A percentile compares a stretch with the other conserved stretches of the same genome.
phyloP scores from a whole-genome alignment of 1,284 basidiomycete genomes.

The Earliella scabrosa region DNA sequence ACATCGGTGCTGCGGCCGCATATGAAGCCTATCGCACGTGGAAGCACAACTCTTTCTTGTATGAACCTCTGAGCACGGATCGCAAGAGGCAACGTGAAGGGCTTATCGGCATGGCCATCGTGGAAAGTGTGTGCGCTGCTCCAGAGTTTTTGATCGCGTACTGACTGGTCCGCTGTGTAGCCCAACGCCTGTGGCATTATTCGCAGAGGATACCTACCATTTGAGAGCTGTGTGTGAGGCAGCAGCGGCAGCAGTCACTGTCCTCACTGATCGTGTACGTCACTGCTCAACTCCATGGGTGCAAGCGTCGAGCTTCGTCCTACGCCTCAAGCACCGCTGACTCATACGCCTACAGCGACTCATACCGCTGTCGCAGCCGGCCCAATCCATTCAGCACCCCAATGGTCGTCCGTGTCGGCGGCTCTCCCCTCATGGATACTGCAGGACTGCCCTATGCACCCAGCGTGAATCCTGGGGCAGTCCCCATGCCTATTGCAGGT shows the following conservation, averaged over 20 bases:
- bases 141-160: too few relatives aligned
- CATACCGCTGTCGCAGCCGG: conserved; percentile 19
- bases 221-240: conserved; percentile 18
- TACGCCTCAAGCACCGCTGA: conserved; percentile 14
- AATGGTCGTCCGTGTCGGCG: conserved; percentile 19
- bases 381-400: conserved; percentile 21
- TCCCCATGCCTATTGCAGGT: conserved; percentile 20
- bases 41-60: conserved; percentile 55
- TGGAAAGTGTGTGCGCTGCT: conserved; percentile 67
- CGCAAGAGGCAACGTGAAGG: conserved; percentile 61
- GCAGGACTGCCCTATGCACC: conserved; percentile 6
- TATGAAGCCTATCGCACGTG: conserved; percentile 70
- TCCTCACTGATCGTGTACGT: conserved; percentile 16
- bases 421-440: conserved; percentile 9
- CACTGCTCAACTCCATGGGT: too few relatives aligned
- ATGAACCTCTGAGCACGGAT: conserved; percentile 57
- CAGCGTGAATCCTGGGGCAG: background rate
- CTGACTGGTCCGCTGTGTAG: too few relatives aligned
- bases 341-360: conserved; percentile 20
- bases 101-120: conserved; percentile 63
- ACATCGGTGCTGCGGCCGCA: conserved; percentile 69
- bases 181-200: conserved; percentile 24
- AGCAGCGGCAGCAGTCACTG: conserved; percentile 11
- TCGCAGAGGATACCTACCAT: conserved; percentile 16
- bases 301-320: too few relatives aligned